phyloP scores from a whole-genome alignment of 2,329 filamentous ascomycete genomes.

The Ophiostoma populinum region DNA sequence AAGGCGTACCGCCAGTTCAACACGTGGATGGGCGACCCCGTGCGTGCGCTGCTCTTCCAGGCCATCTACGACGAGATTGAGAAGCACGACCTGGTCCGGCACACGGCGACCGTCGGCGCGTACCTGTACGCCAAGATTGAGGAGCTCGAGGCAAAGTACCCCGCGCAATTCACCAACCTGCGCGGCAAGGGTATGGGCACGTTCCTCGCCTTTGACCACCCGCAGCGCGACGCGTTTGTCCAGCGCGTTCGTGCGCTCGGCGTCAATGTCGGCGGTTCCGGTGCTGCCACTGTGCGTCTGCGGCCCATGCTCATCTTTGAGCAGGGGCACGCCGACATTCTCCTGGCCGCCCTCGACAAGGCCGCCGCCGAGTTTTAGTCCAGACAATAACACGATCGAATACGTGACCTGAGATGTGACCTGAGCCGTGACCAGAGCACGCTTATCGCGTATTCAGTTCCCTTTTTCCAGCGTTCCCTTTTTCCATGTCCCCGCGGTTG shows the following conservation, averaged over 20 bases:
- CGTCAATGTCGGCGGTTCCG: constrained; percentile 74
- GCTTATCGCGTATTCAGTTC: too few relatives aligned
- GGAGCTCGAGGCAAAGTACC: constrained; percentile 49
- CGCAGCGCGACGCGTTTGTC: constrained; percentile 62
- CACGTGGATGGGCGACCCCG: constrained; percentile 91
- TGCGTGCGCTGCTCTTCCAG: constrained; percentile 70
- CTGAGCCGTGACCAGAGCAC: too few relatives aligned
- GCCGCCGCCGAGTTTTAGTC: constrained; percentile 31
- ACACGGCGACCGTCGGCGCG: constrained; percentile 60
- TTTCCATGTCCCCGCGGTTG: too few relatives aligned
- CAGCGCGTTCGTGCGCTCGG: constrained; percentile 61
- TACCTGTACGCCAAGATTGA: constrained; percentile 61
- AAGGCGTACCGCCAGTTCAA: constrained; percentile 94
- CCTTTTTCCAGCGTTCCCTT: too few relatives aligned
- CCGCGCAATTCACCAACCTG: constrained; percentile 62
- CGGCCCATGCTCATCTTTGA: constrained; percentile 86
- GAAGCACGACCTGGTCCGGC: constrained; percentile 55
- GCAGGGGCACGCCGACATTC: constrained; percentile 72
- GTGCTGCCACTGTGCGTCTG: constrained; percentile 57
- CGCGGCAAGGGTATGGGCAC: constrained; percentile 77
- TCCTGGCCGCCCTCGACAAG: constrained; percentile 65
- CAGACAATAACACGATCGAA: too few relatives aligned
- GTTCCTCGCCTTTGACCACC: constrained; percentile 82
- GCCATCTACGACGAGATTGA: constrained; percentile 68
- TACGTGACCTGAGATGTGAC: too few relatives aligned